A percentile compares a stretch with the other conserved stretches of the same genome.
Conservation (phyloP, 1,139 yeast genomes). For the Blastobotrys proliferans region DNA sequence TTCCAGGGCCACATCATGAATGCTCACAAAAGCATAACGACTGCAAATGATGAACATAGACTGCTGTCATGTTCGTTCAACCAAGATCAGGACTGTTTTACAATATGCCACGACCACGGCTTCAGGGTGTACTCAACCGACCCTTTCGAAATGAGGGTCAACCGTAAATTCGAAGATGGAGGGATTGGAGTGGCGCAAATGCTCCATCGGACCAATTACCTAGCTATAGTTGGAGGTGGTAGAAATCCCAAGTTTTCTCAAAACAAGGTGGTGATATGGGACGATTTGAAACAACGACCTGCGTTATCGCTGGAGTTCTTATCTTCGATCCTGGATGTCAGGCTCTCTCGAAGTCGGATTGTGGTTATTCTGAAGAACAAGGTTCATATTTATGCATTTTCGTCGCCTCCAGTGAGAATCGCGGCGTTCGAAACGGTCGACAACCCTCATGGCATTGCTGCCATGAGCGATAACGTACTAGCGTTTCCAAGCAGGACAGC, state of each 20-base stretch:
- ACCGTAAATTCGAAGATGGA: conserved; percentile 42
- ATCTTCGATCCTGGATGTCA: conserved; percentile 68
- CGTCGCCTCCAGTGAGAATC: conserved; percentile 68
- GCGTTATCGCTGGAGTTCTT: conserved; percentile 73
- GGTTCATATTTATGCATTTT: conserved; percentile 73
- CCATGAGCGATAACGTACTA: conserved; percentile 49
- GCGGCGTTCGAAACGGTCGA: conserved; percentile 69
- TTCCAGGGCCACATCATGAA: no score
- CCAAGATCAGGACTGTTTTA: conserved; percentile 88
- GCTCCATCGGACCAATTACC: conserved; percentile 86
- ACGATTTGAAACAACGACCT: conserved; percentile 73
- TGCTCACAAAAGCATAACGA: conserved; percentile 22
- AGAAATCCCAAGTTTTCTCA: conserved; percentile 69
- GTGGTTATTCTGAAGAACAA: conserved; percentile 65
- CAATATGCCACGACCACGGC: conserved; percentile 76
- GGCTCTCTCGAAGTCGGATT: conserved; percentile 69
- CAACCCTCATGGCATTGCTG: conserved; percentile 68
- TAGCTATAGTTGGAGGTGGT: conserved; percentile 90
- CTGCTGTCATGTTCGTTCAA: conserved; percentile 67
- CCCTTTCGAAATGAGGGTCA: conserved; percentile 77
- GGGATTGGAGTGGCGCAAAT: conserved; percentile 77
- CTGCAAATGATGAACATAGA: conserved; percentile 34
- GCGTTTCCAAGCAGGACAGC: conserved; percentile 60
- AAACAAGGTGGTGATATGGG: conserved; percentile 81
- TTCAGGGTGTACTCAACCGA: conserved; percentile 84